Evolutionary conservation across 768 basidiomycete genomes (phyloP).

Genomic region (Mycena indigotica): DNA sequence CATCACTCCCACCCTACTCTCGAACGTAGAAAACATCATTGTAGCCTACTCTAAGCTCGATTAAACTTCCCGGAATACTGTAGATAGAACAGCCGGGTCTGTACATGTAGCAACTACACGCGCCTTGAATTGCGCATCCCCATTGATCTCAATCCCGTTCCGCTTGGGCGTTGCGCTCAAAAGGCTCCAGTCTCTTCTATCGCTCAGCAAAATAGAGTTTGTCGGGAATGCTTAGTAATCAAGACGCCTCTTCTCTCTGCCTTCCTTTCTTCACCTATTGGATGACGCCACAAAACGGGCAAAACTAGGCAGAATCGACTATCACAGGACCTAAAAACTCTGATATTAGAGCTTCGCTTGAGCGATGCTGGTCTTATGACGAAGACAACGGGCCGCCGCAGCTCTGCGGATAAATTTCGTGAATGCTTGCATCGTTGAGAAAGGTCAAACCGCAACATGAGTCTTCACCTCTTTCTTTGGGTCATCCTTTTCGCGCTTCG

Average conservation of each 20-base stretch:
- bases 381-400: not conserved
- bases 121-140: not conserved
- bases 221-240: too few species aligned
- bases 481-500: not conserved
- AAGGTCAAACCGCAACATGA: not conserved
- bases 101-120: not conserved
- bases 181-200: too few species aligned
- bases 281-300: not conserved
- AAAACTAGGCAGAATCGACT: not conserved
- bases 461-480: not conserved
- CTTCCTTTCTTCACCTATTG: too few species aligned
- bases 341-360: not conserved
- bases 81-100: not conserved
- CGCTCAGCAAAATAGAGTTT: too few species aligned
- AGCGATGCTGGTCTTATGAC: not conserved
- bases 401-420: not conserved
- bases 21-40: not conserved
- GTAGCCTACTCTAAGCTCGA: not conserved
- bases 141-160: too few species aligned
- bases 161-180: too few species aligned
- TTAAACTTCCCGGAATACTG: not conserved
- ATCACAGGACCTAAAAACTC: not conserved
- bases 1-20: conserved; percentile 48
- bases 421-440: not conserved
- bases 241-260: too few species aligned